Base-by-base conservation (phyloP, 1,284 basidiomycete genomes). In the Polyporus tsugae region DNA sequence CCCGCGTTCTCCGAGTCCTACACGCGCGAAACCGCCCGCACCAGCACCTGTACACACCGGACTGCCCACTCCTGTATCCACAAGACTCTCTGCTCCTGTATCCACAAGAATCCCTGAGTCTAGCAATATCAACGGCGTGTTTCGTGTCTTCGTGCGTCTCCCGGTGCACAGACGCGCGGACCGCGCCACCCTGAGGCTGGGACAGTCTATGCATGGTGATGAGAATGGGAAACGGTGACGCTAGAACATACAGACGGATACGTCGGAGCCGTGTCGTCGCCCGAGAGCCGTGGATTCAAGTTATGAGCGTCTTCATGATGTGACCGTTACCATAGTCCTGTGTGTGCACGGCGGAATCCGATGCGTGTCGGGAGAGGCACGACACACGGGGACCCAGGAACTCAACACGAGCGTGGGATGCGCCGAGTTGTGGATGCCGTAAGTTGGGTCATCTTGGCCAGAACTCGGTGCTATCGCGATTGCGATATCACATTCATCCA, bases 321-420 rank as follows among this genome's bases (percentile, higher is more conserved):
- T 36, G 46, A 9, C 44, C 33, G 9, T 46, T 38, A 3, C 9
- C 42, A 36, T 17, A 7, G 29, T 29, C 29, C 29, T 29, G 29
- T 2, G 58, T 29, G 46, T 25, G n/a, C 46, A 52, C 46, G 10
- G 17, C 38, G 29, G n/a, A 33, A 5, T 63, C 71, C 68, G 71
- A 66, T 42, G n/a, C 35, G 11, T 38, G 33, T 66, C 68, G 66
- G 71, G 44, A 11, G 58, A 68, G 68, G 66, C 61, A 39, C 44
- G 17, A 49, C 17, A 49, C 57, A 13, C 13, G 15, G 13, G 25
- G 10, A 15, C 22, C 10, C 55, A 58, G 58, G 39, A 15, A 60
- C 36, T 39, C 58, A 39, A 39, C 10, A 39, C 17, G 6, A 39
- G 13, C 58, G 58, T 60, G 58, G 38, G 55, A 58, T 13, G 29